Conservation (phyloP, 169 alveolate species). For the Plasmodium sp. region DNA sequence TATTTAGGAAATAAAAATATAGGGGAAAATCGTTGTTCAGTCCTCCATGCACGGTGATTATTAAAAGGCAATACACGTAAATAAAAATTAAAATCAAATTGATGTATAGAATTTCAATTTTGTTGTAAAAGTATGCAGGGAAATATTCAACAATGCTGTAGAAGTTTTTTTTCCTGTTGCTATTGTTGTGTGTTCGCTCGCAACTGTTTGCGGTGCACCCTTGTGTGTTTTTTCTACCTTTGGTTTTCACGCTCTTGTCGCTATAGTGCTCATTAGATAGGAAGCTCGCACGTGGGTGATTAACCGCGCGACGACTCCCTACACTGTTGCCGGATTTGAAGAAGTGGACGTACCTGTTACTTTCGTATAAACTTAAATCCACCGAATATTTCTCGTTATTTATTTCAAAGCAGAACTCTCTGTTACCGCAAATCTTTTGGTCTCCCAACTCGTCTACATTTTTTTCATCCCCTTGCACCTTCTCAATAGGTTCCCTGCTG, state of each 20-base stretch:
- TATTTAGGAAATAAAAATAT: conserved; percentile 64
- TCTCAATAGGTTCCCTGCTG: not conserved
- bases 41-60: conserved; percentile 65
- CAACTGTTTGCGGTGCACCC: not conserved
- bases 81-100: conserved; percentile 53
- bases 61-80: conserved; percentile 27
- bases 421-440: not conserved
- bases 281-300: not conserved
- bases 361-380: conserved; percentile 11
- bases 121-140: conserved; percentile 41
- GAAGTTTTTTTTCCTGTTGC: not conserved
- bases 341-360: not conserved
- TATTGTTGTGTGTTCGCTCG: not conserved
- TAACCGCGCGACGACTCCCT: not conserved
- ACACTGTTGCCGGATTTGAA: not conserved
- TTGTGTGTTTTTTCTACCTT: not conserved
- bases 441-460: not conserved
- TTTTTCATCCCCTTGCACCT: conserved; percentile 1
- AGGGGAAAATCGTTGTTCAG: conserved; percentile 55
- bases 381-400: conserved; percentile 35
- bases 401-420: conserved; percentile 29
- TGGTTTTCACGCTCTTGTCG: not conserved
- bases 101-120: conserved; percentile 32
- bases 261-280: not conserved
- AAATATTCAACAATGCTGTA: conserved; percentile 49